A percentile compares a stretch with the other conserved stretches of the same genome.
phyloP scores from a whole-genome alignment of 140 eudicot genomes.

The Erigeron philadelphicus region DNA sequence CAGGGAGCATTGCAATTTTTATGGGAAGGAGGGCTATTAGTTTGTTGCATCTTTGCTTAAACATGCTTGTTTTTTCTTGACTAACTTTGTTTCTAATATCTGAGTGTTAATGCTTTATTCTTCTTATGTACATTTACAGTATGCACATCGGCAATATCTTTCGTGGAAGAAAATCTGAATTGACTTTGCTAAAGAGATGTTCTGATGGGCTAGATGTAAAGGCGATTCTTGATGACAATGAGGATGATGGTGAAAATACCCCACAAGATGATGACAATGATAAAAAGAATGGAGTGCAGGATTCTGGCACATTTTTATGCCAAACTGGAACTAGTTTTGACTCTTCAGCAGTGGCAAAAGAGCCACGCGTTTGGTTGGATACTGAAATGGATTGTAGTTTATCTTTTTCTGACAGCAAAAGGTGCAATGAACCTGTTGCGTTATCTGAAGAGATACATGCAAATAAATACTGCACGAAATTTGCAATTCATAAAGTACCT shows the following conservation, averaged over 20 bases:
- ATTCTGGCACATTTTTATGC: constrained; percentile 13
- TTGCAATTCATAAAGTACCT: constrained; percentile 28
- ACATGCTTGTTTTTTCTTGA: neutral
- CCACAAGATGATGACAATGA: constrained; percentile 38
- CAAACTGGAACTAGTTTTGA: constrained; percentile 31
- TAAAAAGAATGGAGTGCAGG: constrained; percentile 12
- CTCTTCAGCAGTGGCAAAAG: constrained; percentile 32
- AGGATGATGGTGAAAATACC: constrained; percentile 34
- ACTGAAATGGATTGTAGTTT: constrained; percentile 27
- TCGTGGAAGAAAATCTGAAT: constrained; percentile 44
- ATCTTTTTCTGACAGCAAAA: constrained; percentile 22
- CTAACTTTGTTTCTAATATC: neutral
- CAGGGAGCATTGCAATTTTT: too few species aligned
- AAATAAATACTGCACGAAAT: constrained; percentile 6
- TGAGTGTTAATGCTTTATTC: neutral
- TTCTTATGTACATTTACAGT: constrained; percentile 31
- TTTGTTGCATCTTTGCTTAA: too few species aligned
- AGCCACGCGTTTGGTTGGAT: constrained; percentile 37
- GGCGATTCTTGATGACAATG: constrained; percentile 37
- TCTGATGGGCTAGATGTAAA: constrained; percentile 33
- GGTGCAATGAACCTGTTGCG: constrained; percentile 4
- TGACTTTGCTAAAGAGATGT: constrained; percentile 32
- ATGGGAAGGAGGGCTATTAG: too few species aligned
- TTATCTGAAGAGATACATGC: constrained; percentile 30
- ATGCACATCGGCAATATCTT: constrained; percentile 37